A percentile compares a stretch with the other conserved stretches of the same genome.
Conservation (phyloP, 2,329 filamentous ascomycete species). For the Pseudogymnoascus sp. region DNA sequence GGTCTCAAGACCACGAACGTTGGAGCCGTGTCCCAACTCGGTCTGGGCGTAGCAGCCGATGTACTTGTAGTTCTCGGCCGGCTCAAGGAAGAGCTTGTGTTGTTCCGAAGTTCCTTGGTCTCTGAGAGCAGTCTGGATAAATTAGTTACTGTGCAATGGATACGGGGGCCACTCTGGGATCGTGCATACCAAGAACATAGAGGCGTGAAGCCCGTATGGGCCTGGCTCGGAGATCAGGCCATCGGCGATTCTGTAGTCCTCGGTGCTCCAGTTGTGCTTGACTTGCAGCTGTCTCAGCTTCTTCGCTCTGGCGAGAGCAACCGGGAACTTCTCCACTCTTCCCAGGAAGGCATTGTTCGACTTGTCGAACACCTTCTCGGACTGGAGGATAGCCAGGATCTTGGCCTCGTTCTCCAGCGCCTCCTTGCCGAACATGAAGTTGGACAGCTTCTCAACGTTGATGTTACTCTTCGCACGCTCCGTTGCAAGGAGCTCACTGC, state of each 20-base stretch:
- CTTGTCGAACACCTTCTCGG: conserved; percentile 69
- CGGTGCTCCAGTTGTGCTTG: conserved; percentile 58
- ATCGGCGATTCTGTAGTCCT: conserved; percentile 58
- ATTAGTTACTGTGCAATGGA: background rate
- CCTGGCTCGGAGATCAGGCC: conserved; percentile 66
- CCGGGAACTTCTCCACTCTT: conserved; percentile 60
- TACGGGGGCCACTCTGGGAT: background rate
- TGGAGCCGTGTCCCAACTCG: conserved; percentile 71
- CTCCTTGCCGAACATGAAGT: conserved; percentile 62
- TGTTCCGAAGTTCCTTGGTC: conserved; percentile 69
- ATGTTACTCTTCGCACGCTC: conserved; percentile 63
- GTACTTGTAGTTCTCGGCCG: conserved; percentile 60
- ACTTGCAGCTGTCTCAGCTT: conserved; percentile 58
- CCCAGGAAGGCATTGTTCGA: conserved; percentile 70
- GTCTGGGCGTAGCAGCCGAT: conserved; percentile 79
- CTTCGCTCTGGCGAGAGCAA: conserved; percentile 64
- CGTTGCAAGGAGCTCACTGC: conserved; percentile 58
- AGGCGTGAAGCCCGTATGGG: conserved; percentile 65
- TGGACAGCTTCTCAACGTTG: conserved; percentile 58
- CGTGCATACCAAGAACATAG: conserved; percentile 55
- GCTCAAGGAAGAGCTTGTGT: conserved; percentile 64
- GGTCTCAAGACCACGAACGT: conserved; percentile 52
- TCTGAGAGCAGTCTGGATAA: conserved; percentile 52
- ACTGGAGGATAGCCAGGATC: conserved; percentile 57
- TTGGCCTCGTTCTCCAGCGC: conserved; percentile 52